phyloP scores from a whole-genome alignment of 2,329 filamentous ascomycete species.

The Alternaria brassicicola region DNA sequence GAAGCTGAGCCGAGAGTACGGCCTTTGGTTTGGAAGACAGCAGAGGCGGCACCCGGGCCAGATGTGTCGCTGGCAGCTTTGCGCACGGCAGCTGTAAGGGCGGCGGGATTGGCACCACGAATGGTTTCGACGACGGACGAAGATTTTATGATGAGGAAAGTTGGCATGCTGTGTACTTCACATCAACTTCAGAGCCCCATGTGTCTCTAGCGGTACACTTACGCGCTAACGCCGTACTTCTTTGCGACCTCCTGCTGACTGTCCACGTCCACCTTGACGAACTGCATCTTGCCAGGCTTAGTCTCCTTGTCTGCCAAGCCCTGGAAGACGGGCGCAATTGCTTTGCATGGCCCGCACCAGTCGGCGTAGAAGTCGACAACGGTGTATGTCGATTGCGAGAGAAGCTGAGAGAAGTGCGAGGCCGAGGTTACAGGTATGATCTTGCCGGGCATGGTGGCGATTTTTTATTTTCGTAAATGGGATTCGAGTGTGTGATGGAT shows the following conservation, averaged over 20 bases:
- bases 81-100: constrained; percentile 55
- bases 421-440: constrained; percentile 42
- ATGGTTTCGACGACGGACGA: constrained; percentile 54
- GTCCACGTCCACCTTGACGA: constrained; percentile 63
- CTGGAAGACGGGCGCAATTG: constrained; percentile 58
- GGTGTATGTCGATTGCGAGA: constrained; percentile 47
- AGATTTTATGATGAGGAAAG: constrained; percentile 56
- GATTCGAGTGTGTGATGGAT: background rate
- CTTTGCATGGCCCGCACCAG: constrained; percentile 65
- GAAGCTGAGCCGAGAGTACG: constrained; percentile 49
- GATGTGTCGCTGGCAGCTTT: constrained; percentile 51
- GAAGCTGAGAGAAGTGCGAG: constrained; percentile 45
- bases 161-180: constrained; percentile 50
- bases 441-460: constrained; percentile 37
- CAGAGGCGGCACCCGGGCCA: constrained; percentile 43
- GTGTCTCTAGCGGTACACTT: constrained; percentile 17
- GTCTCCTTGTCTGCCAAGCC: constrained; percentile 58
- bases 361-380: constrained; percentile 61
- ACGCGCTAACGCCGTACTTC: constrained; percentile 58
- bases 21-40: constrained; percentile 51
- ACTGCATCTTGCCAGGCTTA: constrained; percentile 55
- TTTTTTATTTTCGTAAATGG: background rate
- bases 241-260: constrained; percentile 57
- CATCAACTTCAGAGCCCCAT: background rate
- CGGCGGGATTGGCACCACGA: constrained; percentile 56